Conservation (phyloP, 2,329 filamentous ascomycete species). For the Myotisia sp. region DNA sequence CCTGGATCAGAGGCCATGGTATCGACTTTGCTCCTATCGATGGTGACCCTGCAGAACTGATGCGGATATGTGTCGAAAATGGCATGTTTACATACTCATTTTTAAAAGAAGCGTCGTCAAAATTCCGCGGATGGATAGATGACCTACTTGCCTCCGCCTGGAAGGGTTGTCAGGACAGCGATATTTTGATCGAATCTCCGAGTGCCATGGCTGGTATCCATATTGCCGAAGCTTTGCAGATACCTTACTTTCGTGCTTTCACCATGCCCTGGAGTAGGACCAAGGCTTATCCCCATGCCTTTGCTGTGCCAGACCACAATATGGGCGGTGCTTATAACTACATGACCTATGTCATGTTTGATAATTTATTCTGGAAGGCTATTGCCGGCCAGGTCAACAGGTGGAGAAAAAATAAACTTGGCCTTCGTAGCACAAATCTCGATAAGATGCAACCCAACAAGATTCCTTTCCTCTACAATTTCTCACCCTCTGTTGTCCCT, state of each 20-base stretch:
- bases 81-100: conserved; percentile 94
- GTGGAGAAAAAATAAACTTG: conserved; percentile 72
- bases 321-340: conserved; percentile 94
- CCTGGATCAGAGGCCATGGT: conserved; percentile 81
- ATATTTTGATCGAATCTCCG: conserved; percentile 86
- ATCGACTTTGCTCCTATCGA: conserved; percentile 83
- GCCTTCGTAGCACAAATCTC: conserved; percentile 63
- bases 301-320: conserved; percentile 81
- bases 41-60: conserved; percentile 84
- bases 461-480: conserved; percentile 97
- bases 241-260: conserved; percentile 94
- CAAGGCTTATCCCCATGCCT: conserved; percentile 88
- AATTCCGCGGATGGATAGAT: conserved; percentile 91
- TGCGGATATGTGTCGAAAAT: conserved; percentile 91
- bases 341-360: conserved; percentile 89
- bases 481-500: conserved; percentile 83
- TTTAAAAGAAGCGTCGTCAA: conserved; percentile 68
- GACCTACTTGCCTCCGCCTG: conserved; percentile 71
- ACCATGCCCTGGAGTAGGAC: conserved; percentile 99
- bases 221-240: conserved; percentile 80
- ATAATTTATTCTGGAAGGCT: conserved; percentile 91
- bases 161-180: conserved; percentile 68
- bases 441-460: conserved; percentile 93
- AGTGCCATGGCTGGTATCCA: conserved; percentile 97
- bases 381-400: conserved; percentile 82